These are phyloP conservation scores for Hymenoscyphus infarciens DNA, from an alignment of 2,329 filamentous ascomycete species.

Conservation along the genomic window DNA sequence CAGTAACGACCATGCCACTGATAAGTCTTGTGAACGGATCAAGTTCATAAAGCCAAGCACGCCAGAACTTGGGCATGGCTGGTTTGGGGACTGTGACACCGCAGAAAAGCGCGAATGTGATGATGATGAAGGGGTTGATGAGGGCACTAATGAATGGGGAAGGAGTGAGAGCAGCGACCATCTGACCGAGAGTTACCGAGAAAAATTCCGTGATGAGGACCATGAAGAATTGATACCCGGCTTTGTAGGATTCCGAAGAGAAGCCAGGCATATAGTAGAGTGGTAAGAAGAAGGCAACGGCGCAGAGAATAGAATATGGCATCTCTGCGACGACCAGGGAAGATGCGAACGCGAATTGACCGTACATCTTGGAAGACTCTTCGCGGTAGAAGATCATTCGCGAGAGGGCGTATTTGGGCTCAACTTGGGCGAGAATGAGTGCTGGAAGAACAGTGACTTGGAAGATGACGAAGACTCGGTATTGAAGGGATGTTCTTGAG, in stretches of 20 bases:
- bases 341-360: constrained; percentile 70
- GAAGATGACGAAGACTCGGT: constrained; percentile 87
- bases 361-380: constrained; percentile 82
- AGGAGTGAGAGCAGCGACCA: constrained; percentile 72
- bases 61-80: constrained; percentile 76
- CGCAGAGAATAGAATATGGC: constrained; percentile 78
- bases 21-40: constrained; percentile 82
- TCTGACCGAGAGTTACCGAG: constrained; percentile 74
- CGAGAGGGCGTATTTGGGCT: constrained; percentile 78
- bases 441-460: constrained; percentile 82
- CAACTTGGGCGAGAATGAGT: constrained; percentile 77
- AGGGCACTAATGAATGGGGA: constrained; percentile 75
- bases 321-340: constrained; percentile 80
- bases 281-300: constrained; percentile 75
- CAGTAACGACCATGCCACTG: constrained; percentile 74
- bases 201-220: constrained; percentile 81
- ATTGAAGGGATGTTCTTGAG: constrained; percentile 73
- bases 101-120: constrained; percentile 81
- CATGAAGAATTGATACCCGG: constrained; percentile 86
- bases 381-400: constrained; percentile 84
- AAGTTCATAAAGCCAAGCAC: constrained; percentile 76
- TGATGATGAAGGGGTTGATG: constrained; percentile 78
- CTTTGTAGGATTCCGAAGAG: constrained; percentile 56
- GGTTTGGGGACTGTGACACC: constrained; percentile 78
- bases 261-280: constrained; percentile 84